phyloP scores from a whole-genome alignment of 2,329 filamentous ascomycete species.

The Botryotinia convoluta region DNA sequence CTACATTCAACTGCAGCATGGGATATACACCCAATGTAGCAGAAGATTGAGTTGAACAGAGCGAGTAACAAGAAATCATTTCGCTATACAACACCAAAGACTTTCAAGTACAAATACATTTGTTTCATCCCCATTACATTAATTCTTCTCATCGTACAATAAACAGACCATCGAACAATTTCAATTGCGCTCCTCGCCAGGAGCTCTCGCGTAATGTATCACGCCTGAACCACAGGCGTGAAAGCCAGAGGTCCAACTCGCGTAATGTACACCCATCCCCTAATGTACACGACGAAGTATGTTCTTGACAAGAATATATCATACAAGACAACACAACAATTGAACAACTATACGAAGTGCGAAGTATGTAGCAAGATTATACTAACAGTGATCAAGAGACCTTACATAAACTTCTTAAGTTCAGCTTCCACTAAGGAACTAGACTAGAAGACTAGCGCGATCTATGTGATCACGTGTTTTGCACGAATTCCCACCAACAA shows the following conservation, averaged over 20 bases:
- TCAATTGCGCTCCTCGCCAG: neutral
- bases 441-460: neutral
- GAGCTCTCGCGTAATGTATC: neutral
- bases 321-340: neutral
- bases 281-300: neutral
- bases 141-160: neutral
- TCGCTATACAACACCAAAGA: neutral
- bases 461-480: neutral
- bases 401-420: neutral
- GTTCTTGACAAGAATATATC: neutral
- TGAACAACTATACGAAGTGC: neutral
- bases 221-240: neutral
- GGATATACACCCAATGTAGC: neutral
- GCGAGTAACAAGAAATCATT: neutral
- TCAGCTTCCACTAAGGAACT: neutral
- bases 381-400: neutral
- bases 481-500: neutral
- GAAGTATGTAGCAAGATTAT: neutral
- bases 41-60: neutral
- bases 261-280: neutral
- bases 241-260: neutral
- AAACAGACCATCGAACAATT: neutral
- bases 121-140: neutral
- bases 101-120: neutral
- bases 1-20: neutral